Evolutionary conservation across 805 yeast species (phyloP), one percentile per base, ranked within the genome.

Genomic region (Schwanniomyces occidentalis): DNA sequence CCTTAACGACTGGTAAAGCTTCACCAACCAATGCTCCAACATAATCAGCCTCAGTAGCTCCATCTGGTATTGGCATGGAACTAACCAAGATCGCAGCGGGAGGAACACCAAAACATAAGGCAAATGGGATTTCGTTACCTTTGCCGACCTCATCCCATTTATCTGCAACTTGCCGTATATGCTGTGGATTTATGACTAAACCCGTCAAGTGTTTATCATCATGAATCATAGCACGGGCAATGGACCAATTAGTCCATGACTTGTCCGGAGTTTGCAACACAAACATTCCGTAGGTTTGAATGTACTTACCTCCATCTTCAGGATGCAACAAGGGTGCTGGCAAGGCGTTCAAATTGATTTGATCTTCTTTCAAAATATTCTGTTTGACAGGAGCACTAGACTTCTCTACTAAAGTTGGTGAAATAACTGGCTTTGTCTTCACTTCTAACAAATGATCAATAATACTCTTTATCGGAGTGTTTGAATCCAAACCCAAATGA

Each of bases 251-350:
- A 12, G 56, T 45, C 58, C 56, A 54, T 4, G 31, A 27, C 22
- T 41, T 41, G 34, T 54, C 58, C 4, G 60, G 58, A 6, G 58
- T 54, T 34, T 52, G 46, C 10, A 51, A 27, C 16, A 46, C 32
- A 27, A 40, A 52, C 56, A 54, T 51, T 16, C 58, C 60, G 28
- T 54, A 53, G 8, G 57, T 54, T 37, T 53, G 58, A 16, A 54
- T 30, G 28, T 49, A 54, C 23, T 45, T 47, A 5, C 58, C 60
- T 12, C 57, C 57, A 32, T 52, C 57, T 24, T 33, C 41, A 10
- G 27, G 40, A 24, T 53, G 58, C 23, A 54, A 35, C 8, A 32
- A 32, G 6, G 58, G 58, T 4, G 38, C 41, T 12, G 59, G 58
- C 24, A 49, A 33, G 7, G 35, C 28, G 3, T 37, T 31, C 13